phyloP scores from a whole-genome alignment of 2,329 filamentous ascomycete genomes.

The Hansfordia pulvinata region DNA sequence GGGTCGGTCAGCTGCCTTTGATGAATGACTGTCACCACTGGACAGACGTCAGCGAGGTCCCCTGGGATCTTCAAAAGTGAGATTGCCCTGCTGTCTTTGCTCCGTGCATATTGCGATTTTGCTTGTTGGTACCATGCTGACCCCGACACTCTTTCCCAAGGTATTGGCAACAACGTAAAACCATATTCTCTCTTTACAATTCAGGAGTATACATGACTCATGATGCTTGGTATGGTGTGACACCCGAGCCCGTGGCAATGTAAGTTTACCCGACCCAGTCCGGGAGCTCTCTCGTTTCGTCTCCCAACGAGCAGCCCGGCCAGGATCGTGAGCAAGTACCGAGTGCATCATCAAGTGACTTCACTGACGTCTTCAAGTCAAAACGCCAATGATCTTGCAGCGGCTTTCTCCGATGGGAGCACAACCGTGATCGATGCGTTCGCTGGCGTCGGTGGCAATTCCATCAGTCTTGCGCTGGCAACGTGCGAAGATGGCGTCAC shows the following conservation, averaged over 20 bases:
- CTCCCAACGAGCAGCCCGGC: too few relatives aligned
- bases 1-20: constrained; percentile 31
- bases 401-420: constrained; percentile 34
- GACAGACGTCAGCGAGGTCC: constrained; percentile 53
- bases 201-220: constrained; percentile 83
- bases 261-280: constrained; percentile 26
- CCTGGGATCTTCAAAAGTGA: constrained; percentile 75
- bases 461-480: constrained; percentile 74
- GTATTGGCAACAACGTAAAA: constrained; percentile 83
- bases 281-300: background rate
- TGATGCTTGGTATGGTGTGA: constrained; percentile 93
- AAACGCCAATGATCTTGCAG: constrained; percentile 60
- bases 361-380: constrained; percentile 33
- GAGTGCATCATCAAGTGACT: too few relatives aligned
- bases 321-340: too few relatives aligned
- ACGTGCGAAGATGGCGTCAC: constrained; percentile 24
- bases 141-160: constrained; percentile 32
- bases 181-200: constrained; percentile 79
- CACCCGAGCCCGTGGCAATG: constrained; percentile 82
- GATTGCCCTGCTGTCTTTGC: constrained; percentile 7
- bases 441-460: constrained; percentile 82
- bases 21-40: constrained; percentile 67
- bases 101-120: background rate
- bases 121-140: background rate
- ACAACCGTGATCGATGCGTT: constrained; percentile 75